Evolutionary conservation across 2,329 filamentous ascomycete species (phyloP), one percentile per base, ranked within the genome.

Genomic region (Beauveria rudraprayagi): DNA sequence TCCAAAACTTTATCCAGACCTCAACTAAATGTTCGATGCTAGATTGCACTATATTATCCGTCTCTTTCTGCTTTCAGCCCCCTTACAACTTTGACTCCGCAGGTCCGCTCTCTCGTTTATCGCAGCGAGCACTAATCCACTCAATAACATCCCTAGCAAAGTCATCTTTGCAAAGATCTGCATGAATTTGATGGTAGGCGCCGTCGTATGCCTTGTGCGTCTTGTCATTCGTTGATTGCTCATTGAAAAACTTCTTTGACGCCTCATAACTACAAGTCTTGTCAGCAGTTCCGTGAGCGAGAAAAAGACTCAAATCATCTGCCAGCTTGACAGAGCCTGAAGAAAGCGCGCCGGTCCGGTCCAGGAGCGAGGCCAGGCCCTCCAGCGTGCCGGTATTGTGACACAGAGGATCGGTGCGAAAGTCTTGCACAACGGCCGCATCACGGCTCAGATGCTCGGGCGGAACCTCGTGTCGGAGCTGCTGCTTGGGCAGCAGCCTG

Each of bases 361-460:
- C 90, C 65, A 97, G 76, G 81, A 96, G 81, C 0, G 84, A 87
- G 0, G 88, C 82, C 40, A 96, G 72, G 1, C 90, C 90, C 72
- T 92, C 87, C n/a, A 96, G 79, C 7, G 92, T 96, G 41, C 91
- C 92, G 2, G 86, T 93, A 72, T 93, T 82, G 74, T 96, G 92
- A 72, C 87, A 85, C 57, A 96, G 78, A 55, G 79, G 70, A 73
- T 97, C 92, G 34, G 83, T 80, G 2, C 77, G 75, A 65, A 90
- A 81, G 28, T 78, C 80, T 68, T 83, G 77, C 58, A 83, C 80
- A 2, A 90, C 83, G 24, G 76, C 83, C 26, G 81, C 77, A 72
- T 93, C 89, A 26, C 91, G 83, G 41, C 82, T 86, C 60, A 96
- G 70, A 63, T 87, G 79, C 63, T 81, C 80, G 2, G 83, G 73